phyloP scores from a whole-genome alignment of 2,329 filamentous ascomycete genomes.

The Fusarium neocosmosporiellum region DNA sequence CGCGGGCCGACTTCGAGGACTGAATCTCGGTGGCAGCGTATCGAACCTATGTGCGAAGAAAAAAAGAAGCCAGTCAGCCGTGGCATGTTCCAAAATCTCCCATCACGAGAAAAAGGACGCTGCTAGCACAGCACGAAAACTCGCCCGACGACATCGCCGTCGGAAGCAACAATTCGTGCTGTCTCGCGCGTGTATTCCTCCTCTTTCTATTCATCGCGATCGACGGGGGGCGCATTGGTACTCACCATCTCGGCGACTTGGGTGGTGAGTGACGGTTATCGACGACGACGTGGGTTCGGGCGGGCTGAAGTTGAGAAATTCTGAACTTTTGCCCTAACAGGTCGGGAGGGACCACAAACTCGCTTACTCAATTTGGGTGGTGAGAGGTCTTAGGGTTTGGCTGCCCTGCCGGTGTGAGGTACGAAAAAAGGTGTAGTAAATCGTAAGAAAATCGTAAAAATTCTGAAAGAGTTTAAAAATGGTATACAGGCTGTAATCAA shows the following conservation, averaged over 20 bases:
- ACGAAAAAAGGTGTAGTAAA: conserved; percentile 9
- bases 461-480: background rate
- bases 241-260: conserved; percentile 69
- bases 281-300: conserved; percentile 60
- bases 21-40: conserved; percentile 94
- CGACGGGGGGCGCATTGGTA: conserved; percentile 44
- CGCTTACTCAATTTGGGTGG: conserved; percentile 56
- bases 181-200: conserved; percentile 21
- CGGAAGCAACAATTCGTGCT: conserved; percentile 12
- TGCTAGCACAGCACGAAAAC: background rate
- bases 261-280: conserved; percentile 64
- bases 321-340: conserved; percentile 59
- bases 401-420: conserved; percentile 49
- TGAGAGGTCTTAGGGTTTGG: conserved; percentile 52
- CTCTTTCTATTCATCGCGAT: conserved; percentile 35
- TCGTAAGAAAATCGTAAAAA: conserved; percentile 23
- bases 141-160: background rate
- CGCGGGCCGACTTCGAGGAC: conserved; percentile 92
- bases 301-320: conserved; percentile 60
- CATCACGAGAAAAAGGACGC: conserved; percentile 4
- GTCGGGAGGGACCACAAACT: conserved; percentile 52
- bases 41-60: conserved; percentile 74
- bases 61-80: conserved; percentile 40
- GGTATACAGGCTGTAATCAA: rapidly evolving
- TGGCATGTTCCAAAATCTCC: conserved; percentile 14